Conservation (phyloP, 306 rosid genomes). For the Begonia peltatifolia region DNA sequence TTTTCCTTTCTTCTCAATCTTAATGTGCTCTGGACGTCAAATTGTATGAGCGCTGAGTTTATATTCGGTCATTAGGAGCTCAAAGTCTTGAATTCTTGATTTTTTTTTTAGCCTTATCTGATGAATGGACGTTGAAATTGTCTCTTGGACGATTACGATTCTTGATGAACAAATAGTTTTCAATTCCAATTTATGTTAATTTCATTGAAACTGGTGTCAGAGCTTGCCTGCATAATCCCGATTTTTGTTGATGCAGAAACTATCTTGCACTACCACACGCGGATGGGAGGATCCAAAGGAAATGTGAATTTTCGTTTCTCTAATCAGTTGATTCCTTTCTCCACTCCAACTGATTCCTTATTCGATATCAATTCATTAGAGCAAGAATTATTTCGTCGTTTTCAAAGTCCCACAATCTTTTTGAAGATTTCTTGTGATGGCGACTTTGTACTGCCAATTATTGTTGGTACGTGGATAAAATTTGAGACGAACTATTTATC, state of each 20-base stretch:
- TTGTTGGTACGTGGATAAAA: slow-evolving; percentile 49
- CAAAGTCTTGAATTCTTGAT: no score
- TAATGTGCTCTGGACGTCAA: not conserved
- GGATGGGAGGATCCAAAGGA: slow-evolving; percentile 43
- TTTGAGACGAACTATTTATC: slow-evolving; percentile 4
- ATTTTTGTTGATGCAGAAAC: slow-evolving; percentile 57
- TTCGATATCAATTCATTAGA: slow-evolving; percentile 20
- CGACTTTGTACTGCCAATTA: slow-evolving; percentile 79
- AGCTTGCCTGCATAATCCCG: not conserved
- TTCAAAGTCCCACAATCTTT: slow-evolving; percentile 79
- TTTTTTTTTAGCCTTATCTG: no score
- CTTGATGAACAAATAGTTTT: not conserved
- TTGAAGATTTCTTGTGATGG: slow-evolving; percentile 90
- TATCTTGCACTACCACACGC: slow-evolving; percentile 50
- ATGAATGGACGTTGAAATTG: no score
- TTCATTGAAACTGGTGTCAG: not conserved
- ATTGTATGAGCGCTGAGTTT: not conserved
- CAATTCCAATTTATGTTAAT: not conserved
- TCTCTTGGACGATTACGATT: not conserved
- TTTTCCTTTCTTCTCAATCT: slow-evolving; percentile 1
- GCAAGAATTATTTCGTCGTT: slow-evolving; percentile 48
- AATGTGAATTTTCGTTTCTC: slow-evolving; percentile 26
- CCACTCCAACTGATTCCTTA: slow-evolving; percentile 14
- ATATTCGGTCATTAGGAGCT: not conserved
- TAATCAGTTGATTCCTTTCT: slow-evolving; percentile 23